Percentiles rank a stretch among this genome's conserved stretches.
Conservation (phyloP, 1,139 yeast species). For the Hyphopichia pseudoburtonii region DNA sequence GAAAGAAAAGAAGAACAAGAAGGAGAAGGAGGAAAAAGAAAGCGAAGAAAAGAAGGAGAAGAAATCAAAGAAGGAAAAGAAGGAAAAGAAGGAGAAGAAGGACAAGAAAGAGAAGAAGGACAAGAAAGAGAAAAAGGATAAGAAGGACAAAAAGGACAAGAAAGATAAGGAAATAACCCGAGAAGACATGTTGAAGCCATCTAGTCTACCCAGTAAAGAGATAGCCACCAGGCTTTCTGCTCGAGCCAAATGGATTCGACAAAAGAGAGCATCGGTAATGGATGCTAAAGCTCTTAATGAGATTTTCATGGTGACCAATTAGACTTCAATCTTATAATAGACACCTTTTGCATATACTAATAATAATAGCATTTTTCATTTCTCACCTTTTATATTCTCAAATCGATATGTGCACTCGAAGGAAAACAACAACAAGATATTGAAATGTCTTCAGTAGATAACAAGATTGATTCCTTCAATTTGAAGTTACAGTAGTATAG, state of each 20-base stretch:
- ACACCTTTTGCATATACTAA: neutral
- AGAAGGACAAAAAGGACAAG: conserved; percentile 6
- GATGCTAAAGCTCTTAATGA: conserved; percentile 87
- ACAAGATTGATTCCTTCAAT: no score
- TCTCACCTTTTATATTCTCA: no score
- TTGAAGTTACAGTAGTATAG: no score
- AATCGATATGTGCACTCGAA: no score
- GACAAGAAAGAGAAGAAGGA: conserved; percentile 9
- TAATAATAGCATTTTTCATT: no score
- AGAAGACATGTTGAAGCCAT: conserved; percentile 40
- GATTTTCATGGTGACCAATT: conserved; percentile 79
- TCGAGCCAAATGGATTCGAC: conserved; percentile 82
- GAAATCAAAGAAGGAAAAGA: conserved; percentile 17
- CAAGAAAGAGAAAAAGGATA: conserved; percentile 7
- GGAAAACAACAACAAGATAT: no score
- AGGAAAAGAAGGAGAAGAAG: conserved; percentile 18
- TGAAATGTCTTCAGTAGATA: no score
- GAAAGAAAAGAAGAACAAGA: conserved; percentile 20
- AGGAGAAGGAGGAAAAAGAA: conserved; percentile 15
- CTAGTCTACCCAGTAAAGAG: conserved; percentile 23
- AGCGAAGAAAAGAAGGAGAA: conserved; percentile 16
- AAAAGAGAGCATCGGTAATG: conserved; percentile 87
- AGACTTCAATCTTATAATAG: conserved; percentile 3
- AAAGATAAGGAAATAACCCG: conserved; percentile 20
- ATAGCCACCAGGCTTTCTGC: conserved; percentile 70